Evolutionary conservation across 1,139 yeast genomes (phyloP).

Genomic region (Hemisphaericaspora xylofermentans): DNA sequence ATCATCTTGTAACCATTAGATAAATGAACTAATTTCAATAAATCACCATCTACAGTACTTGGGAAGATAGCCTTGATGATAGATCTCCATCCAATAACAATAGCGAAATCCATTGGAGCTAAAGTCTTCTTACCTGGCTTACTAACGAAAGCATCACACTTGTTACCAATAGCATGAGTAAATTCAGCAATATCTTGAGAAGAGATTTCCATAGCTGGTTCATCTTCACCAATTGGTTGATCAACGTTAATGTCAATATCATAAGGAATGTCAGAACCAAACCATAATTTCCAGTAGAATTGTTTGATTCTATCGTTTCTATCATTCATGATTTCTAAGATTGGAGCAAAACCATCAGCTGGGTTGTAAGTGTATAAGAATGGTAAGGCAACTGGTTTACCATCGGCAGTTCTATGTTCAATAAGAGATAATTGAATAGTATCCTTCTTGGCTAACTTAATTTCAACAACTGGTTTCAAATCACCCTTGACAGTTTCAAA

Average conservation of each 20-base stretch:
- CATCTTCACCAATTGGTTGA: slow-evolving; percentile 69
- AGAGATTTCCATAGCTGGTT: slow-evolving; percentile 55
- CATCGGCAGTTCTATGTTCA: slow-evolving; percentile 86
- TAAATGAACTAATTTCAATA: slow-evolving; percentile 88
- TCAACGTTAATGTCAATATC: slow-evolving; percentile 69
- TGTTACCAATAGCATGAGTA: slow-evolving; percentile 96
- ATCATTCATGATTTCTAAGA: slow-evolving; percentile 83
- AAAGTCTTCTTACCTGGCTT: slow-evolving; percentile 80
- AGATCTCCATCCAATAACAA: slow-evolving; percentile 98
- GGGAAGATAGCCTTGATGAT: slow-evolving; percentile 98
- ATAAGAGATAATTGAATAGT: slow-evolving; percentile 70
- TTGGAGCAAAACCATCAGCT: slow-evolving; percentile 91
- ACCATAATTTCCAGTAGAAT: slow-evolving; percentile 98
- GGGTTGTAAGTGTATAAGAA: slow-evolving; percentile 80
- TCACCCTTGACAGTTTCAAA: slow-evolving; percentile 75
- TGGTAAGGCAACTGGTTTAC: slow-evolving; percentile 69
- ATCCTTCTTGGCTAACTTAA: slow-evolving; percentile 47
- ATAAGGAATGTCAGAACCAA: slow-evolving; percentile 60
- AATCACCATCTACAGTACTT: slow-evolving; percentile 91
- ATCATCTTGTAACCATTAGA: slow-evolving; percentile 93
- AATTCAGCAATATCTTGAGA: slow-evolving; percentile 84
- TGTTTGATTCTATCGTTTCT: slow-evolving; percentile 92
- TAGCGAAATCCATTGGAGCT: slow-evolving; percentile 99
- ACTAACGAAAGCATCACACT: slow-evolving; percentile 91
- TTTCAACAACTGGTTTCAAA: slow-evolving; percentile 64